Base-by-base conservation (phyloP, 2,329 filamentous ascomycete species). In the Hyphodiscus sp. region DNA sequence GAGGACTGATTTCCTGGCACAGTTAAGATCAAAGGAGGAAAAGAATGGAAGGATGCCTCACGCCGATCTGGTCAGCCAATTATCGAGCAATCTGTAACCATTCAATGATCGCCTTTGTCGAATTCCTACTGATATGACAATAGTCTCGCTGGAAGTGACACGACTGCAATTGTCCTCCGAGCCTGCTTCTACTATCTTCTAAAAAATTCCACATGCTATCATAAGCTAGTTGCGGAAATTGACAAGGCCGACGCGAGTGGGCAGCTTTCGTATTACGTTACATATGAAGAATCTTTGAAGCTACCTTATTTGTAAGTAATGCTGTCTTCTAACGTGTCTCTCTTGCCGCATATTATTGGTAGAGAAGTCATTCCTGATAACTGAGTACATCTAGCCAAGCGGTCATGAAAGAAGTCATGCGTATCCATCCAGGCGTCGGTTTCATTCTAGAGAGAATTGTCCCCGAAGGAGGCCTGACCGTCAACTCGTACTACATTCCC, bases 291-390 rank as follows among this genome's bases (percentile, higher is more conserved):
- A 29, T 20, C 42, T 5, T 20, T 42, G 41, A 30, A 68, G n/a
- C 63, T 77, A 61, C 76, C 75, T 0, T 82, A 80, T 55, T 68
- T 81, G 16, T n/a, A n/a, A n/a, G n/a, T n/a, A n/a, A n/a, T n/a
- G n/a, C n/a, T n/a, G n/a, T n/a, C n/a, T n/a, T n/a, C n/a, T n/a
- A n/a, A n/a, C n/a, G n/a, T n/a, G n/a, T n/a, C n/a, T n/a, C n/a
- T n/a, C n/a, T n/a, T n/a, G n/a, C n/a, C n/a, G n/a, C n/a, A n/a
- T n/a, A n/a, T n/a, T n/a, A n/a, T n/a, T n/a, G n/a, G n/a, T n/a
- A n/a, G n/a, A n/a, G n/a, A n/a, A n/a, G n/a, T n/a, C n/a, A n/a
- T n/a, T n/a, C n/a, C n/a, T n/a, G n/a, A n/a, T n/a, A n/a, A n/a
- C n/a, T n/a, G n/a, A n/a, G n/a, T n/a, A n/a, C n/a, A n/a, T n/a